These are phyloP conservation scores for Sanghuangporus baumii DNA, from an alignment of 1,284 basidiomycete genomes.

Conservation along the genomic window DNA sequence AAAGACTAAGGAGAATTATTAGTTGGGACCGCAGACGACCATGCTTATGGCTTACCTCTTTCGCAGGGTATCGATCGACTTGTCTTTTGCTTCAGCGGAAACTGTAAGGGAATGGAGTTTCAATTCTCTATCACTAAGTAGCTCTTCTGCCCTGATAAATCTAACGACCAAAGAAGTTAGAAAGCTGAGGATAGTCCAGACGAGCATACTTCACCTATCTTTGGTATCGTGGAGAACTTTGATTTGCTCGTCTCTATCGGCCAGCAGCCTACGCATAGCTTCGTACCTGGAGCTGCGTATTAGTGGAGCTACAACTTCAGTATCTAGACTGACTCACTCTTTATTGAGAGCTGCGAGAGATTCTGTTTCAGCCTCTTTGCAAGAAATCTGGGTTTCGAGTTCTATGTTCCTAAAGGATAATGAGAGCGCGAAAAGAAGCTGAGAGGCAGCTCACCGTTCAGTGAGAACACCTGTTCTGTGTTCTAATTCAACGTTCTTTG, in stretches of 20 bases:
- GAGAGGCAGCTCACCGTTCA: not conserved
- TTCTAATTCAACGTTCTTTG: constrained; percentile 11
- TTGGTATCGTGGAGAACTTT: not conserved
- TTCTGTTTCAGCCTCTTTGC: not conserved
- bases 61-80: not conserved
- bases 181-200: not conserved
- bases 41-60: not conserved
- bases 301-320: not conserved
- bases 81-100: not conserved
- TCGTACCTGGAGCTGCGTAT: not conserved
- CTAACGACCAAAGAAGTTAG: not conserved
- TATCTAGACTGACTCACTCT: constrained; percentile 2
- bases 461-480: not conserved
- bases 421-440: not conserved
- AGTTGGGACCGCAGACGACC: not conserved
- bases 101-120: not conserved
- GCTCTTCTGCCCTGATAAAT: not conserved
- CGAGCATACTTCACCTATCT: not conserved
- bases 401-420: not conserved
- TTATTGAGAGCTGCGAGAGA: not conserved
- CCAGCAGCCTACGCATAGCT: not conserved
- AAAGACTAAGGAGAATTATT: not conserved
- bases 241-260: constrained; percentile 7
- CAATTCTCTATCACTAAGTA: not conserved
- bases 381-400: not conserved